Conservation (phyloP, 1,284 basidiomycete genomes). For the Mycosarcoma maydis region DNA sequence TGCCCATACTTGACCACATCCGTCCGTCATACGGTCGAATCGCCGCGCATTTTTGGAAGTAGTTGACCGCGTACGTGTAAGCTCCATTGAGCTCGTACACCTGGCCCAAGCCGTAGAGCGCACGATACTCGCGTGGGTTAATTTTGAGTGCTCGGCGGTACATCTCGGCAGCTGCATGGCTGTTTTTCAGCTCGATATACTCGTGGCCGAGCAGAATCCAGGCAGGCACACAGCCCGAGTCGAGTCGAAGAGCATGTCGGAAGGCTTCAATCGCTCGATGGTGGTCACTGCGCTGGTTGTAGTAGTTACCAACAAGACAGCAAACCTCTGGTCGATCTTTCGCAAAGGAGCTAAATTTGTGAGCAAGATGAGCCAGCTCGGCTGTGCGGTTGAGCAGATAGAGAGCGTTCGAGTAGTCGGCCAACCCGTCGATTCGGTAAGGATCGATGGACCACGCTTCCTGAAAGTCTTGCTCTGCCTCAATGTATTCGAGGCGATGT, state of each 20-base stretch:
- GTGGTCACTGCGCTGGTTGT: conserved; percentile 89
- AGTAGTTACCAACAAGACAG: conserved; percentile 97
- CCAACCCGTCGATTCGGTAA: conserved; percentile 90
- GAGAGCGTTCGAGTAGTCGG: conserved; percentile 95
- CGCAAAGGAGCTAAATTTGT: conserved; percentile 68
- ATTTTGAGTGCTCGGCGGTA: conserved; percentile 95
- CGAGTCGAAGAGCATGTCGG: conserved; percentile 88
- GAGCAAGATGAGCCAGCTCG: conserved; percentile 89
- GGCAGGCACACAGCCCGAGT: conserved; percentile 91
- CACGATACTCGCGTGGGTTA: conserved; percentile 87
- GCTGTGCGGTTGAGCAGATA: conserved; percentile 91
- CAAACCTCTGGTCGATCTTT: conserved; percentile 73
- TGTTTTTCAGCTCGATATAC: conserved; percentile 98
- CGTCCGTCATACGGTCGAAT: conserved; percentile 92
- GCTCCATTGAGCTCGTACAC: conserved; percentile 96
- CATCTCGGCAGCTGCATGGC: conserved; percentile 96
- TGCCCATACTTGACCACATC: conserved; percentile 93
- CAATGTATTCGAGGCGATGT: conserved; percentile 49
- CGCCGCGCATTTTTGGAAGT: conserved; percentile 94
- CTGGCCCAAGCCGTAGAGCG: conserved; percentile 98
- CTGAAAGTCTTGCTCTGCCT: conserved; percentile 61
- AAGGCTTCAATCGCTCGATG: conserved; percentile 97
- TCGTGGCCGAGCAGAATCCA: conserved; percentile 99
- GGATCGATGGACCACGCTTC: conserved; percentile 74
- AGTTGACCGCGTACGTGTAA: conserved; percentile 94